phyloP scores from a whole-genome alignment of 768 basidiomycete species.

The Mycena venus region DNA sequence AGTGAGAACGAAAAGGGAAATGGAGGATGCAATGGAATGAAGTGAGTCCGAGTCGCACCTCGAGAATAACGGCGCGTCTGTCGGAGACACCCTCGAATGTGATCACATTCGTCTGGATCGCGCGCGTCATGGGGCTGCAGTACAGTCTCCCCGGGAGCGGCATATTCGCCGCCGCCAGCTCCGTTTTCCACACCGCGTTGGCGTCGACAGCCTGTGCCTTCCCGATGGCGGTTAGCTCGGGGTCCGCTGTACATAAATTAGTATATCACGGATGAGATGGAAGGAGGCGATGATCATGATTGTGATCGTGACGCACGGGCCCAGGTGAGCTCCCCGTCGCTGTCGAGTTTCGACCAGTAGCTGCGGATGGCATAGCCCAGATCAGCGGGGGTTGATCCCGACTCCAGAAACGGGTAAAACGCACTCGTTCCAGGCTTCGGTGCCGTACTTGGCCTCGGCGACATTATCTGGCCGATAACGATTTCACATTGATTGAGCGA shows the following conservation, averaged over 20 bases:
- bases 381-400: not conserved
- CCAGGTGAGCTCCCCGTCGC: slow-evolving; percentile 78
- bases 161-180: slow-evolving; percentile 52
- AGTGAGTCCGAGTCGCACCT: too few relatives aligned
- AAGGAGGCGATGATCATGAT: too few relatives aligned
- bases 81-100: slow-evolving; percentile 59
- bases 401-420: slow-evolving; percentile 28
- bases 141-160: slow-evolving; percentile 70
- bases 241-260: slow-evolving; percentile 63
- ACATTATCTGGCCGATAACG: slow-evolving; percentile 76
- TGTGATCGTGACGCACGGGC: slow-evolving; percentile 80
- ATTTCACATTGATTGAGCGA: not conserved
- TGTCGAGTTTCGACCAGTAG: slow-evolving; percentile 72
- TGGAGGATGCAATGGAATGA: too few relatives aligned
- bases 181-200: slow-evolving; percentile 61
- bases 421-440: slow-evolving; percentile 72
- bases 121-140: slow-evolving; percentile 74
- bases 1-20: too few relatives aligned
- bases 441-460: slow-evolving; percentile 69
- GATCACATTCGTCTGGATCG: slow-evolving; percentile 67
- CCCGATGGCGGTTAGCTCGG: slow-evolving; percentile 72
- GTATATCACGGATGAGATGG: too few relatives aligned
- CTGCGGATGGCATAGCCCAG: slow-evolving; percentile 45
- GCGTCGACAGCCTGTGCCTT: slow-evolving; percentile 66
- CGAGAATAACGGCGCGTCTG: slow-evolving; percentile 61